Evolutionary conservation across 2,329 filamentous ascomycete genomes (phyloP).

Genomic region (Xylaria sp.): DNA sequence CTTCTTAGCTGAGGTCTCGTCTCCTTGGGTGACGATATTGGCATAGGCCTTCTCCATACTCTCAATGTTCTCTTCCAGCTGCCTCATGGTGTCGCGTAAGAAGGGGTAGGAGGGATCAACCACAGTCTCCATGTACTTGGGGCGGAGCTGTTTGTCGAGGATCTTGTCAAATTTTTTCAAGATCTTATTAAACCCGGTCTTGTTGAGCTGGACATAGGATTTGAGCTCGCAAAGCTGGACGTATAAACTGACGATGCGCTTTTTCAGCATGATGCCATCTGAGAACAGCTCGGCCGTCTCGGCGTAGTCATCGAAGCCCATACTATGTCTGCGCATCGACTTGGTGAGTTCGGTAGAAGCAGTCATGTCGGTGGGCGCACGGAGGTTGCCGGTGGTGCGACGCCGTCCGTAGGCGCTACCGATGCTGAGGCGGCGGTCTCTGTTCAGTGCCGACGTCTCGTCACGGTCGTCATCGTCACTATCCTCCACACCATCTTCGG

Average conservation of each 20-base stretch:
- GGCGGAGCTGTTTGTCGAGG: slow-evolving; percentile 81
- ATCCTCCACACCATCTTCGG: slow-evolving; percentile 69
- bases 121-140: slow-evolving; percentile 75
- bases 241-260: slow-evolving; percentile 86
- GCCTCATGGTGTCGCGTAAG: slow-evolving; percentile 73
- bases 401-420: slow-evolving; percentile 50
- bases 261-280: slow-evolving; percentile 87
- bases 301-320: slow-evolving; percentile 78
- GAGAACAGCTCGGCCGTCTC: slow-evolving; percentile 76
- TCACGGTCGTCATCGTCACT: slow-evolving; percentile 58
- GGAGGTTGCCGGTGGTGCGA: slow-evolving; percentile 52
- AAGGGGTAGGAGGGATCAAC: slow-evolving; percentile 88
- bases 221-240: slow-evolving; percentile 95
- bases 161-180: slow-evolving; percentile 99
- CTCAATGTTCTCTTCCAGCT: slow-evolving; percentile 75
- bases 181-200: slow-evolving; percentile 95
- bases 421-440: slow-evolving; percentile 55
- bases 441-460: slow-evolving; percentile 65
- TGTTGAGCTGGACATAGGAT: slow-evolving; percentile 95
- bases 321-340: slow-evolving; percentile 70
- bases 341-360: slow-evolving; percentile 70
- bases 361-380: slow-evolving; percentile 64
- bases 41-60: slow-evolving; percentile 84
- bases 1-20: slow-evolving; percentile 78
- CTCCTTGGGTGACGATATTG: slow-evolving; percentile 82